Base-by-base conservation (phyloP, 2,329 filamentous ascomycete genomes). In the Fusarium phyllophilum region DNA sequence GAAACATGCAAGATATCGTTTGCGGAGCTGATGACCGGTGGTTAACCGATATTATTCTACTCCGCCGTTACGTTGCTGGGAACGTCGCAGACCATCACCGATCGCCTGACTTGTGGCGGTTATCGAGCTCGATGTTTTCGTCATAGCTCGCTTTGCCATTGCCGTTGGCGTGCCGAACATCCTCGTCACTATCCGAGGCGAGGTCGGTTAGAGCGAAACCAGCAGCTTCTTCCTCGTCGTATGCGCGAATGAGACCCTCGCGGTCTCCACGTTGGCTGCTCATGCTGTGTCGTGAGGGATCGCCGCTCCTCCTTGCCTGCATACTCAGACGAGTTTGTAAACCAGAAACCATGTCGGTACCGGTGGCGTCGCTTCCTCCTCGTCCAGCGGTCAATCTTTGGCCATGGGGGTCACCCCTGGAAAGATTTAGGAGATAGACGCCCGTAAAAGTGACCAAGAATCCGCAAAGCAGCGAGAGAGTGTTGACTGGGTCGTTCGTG, bases 341-440 rank as follows among this genome's bases (percentile, higher is more conserved):
- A 74, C 93, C 94, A 34, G 95, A 94, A 63, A 99, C 90, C 81
- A 93, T 94, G 81, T 99, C 96, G 20, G 95, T 98, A 18, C 96
- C 96, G 9, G 95, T 93, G 55, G 92, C 93, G 80, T 97, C 94
- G 57, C 91, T 89, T 67, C 89, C 88, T 75, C 88, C 81, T 51
- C 85, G 91, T 61, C 89, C 89, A 60, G 89, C 88, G 41, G 93
- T 85, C 73, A 92, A 82, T 66, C 88, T 89, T 66, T 88, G 90
- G 58, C 95, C 95, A 79, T 97, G 91, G 3, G 96, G 95, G 79
- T 99, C 96, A 75, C 92, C 89, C 78, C 96, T 92, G 1, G 96
- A 98, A n/a, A 99, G 90, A 80, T 98, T 98, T 76, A 98, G 89
- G 11, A 98, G 90, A 83, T 98, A 98, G 60, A 98, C 96, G 34